A percentile compares a stretch with the other conserved stretches of the same genome.
Evolutionary conservation across 2,329 filamentous ascomycete genomes (phyloP).

Genomic region (Fusarium sp.): DNA sequence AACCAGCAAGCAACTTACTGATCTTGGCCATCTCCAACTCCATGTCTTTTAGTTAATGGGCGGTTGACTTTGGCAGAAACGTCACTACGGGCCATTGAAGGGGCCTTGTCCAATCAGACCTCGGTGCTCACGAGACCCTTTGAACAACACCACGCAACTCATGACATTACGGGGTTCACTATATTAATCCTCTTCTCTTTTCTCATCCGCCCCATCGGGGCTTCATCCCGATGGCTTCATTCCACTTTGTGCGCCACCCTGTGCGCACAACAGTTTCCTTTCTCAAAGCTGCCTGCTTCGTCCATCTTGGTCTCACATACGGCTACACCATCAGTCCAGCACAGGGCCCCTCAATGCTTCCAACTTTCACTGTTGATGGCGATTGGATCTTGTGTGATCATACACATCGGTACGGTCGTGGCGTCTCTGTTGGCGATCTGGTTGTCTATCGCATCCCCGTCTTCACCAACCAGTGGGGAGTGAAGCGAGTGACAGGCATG

Average conservation of each 20-base stretch:
- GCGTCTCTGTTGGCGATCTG: conserved; percentile 79
- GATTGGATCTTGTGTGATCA: conserved; percentile 76
- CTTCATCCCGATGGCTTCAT: conserved; percentile 36
- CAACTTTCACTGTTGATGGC: conserved; percentile 74
- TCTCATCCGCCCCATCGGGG: conserved; percentile 8
- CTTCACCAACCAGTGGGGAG: conserved; percentile 65
- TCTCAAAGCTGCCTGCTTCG: conserved; percentile 53
- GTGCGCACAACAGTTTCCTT: conserved; percentile 49
- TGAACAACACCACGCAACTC: conserved; percentile 13
- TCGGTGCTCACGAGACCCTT: conserved; percentile 14
- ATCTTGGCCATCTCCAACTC: conserved; percentile 13
- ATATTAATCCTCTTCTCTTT: background rate
- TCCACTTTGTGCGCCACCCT: conserved; percentile 53
- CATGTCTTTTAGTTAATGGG: conserved; percentile 5
- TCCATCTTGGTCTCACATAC: conserved; percentile 63
- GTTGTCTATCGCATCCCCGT: conserved; percentile 81
- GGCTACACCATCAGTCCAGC: conserved; percentile 67
- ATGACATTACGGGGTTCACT: conserved; percentile 18
- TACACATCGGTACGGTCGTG: conserved; percentile 72
- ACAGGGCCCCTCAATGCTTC: conserved; percentile 86
- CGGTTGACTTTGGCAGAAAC: conserved; percentile 42
- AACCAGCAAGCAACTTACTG: conserved; percentile 20
- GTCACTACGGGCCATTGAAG: conserved; percentile 32
- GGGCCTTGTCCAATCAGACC: conserved; percentile 30
- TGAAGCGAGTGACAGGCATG: conserved; percentile 83